Base-by-base conservation (phyloP, 257 asterid genomes). In the Salvia splendens region DNA sequence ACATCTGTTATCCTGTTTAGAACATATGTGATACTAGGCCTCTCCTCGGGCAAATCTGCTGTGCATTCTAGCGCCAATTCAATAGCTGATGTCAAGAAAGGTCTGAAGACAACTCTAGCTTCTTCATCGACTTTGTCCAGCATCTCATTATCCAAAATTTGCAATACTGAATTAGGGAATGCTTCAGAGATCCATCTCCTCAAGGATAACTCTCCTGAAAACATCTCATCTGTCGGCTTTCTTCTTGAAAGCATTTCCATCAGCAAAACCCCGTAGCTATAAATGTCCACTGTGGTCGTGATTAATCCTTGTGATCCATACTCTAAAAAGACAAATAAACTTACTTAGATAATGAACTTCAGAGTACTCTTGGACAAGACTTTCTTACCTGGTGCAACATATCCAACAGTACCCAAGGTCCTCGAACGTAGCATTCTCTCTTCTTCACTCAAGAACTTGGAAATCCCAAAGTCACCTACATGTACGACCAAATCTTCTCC, bases 251-350 rank as follows among this genome's bases (percentile, higher is more conserved):
- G n/a, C 8, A 8, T 58, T 36, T 58, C 64, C 64, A 58, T 35
- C 30, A 58, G 30, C 64, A 58, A 8, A 58, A 58, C 36, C 12
- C 64, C 64, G 16, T 58, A 58, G 30, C 64, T 58, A 14, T 58
- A 58, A 14, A 58, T 32, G 15, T 58, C 64, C 32, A 14, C 14
- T 5, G 6, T 4, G 16, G 64, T 58, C n/a, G 47, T 6, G 5
- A 58, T 8, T 6, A 36, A 35, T n/a, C 47, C 47, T 35, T 33
- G 32, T 4, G 12, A 58, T 35, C 62, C 62, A 56, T 32, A 56
- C 62, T 56, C 62, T 11, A 32, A 17, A 17, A 51, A 17, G 16
- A 51, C 12, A 49, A 14, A 49, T 14, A 15, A 49, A 6, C 3
- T 33, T 20, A 53, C 1, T 24, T 53, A 53, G 36, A 7, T 3